Conservation (phyloP, 306 rosid genomes). For the Lupinus albus region DNA sequence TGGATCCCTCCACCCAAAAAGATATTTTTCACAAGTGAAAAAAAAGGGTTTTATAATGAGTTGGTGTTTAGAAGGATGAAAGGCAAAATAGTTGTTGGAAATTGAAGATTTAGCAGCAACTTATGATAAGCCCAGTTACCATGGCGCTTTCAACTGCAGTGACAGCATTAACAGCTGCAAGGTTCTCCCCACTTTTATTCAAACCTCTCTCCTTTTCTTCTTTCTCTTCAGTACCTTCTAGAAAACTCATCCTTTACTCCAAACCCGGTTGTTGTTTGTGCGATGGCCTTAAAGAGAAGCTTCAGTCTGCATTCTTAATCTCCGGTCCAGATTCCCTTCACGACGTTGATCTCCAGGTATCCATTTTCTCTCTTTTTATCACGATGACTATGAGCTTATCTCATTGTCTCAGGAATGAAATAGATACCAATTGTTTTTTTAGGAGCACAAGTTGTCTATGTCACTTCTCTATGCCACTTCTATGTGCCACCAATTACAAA, state of each 20-base stretch:
- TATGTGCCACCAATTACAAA: too few relatives aligned
- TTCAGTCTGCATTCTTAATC: conserved; percentile 70
- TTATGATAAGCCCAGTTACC: too few relatives aligned
- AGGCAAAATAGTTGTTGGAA: too few relatives aligned
- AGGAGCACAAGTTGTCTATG: too few relatives aligned
- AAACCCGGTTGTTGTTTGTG: conserved; percentile 97
- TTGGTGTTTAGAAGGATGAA: too few relatives aligned
- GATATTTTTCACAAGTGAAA: too few relatives aligned
- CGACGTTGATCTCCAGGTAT: conserved; percentile 68
- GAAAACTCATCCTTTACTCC: conserved; percentile 82
- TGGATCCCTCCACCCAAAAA: too few relatives aligned
- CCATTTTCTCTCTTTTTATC: neutral
- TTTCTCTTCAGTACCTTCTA: conserved; percentile 47
- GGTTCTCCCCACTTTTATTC: conserved; percentile 48
- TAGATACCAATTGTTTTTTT: too few relatives aligned
- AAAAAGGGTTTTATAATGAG: too few relatives aligned
- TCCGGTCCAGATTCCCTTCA: conserved; percentile 71
- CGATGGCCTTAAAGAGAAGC: conserved; percentile 96
- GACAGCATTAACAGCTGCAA: conserved; percentile 34
- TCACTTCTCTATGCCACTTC: too few relatives aligned
- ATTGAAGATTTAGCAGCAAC: too few relatives aligned
- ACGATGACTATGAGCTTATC: neutral
- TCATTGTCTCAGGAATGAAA: too few relatives aligned
- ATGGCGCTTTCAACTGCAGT: conserved; percentile 51
- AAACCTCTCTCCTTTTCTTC: conserved; percentile 48